A percentile compares a stretch with the other conserved stretches of the same genome.
These are phyloP conservation scores for Cnidoscolus chayamansa DNA, from an alignment of 441 rosid species.

Conservation along the genomic window DNA sequence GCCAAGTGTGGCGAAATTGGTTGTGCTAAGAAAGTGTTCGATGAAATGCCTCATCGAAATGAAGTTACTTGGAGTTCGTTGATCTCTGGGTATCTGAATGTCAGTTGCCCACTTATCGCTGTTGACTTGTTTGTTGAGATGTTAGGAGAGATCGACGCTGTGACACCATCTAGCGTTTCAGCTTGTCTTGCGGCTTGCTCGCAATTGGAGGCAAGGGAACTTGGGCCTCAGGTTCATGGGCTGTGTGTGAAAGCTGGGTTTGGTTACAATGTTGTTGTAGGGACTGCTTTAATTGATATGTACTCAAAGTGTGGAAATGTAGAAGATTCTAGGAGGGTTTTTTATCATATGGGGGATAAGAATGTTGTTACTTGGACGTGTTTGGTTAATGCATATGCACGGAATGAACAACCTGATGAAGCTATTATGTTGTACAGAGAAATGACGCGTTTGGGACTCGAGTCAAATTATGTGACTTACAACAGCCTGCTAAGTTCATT, in stretches of 20 bases:
- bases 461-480: constrained; percentile 27
- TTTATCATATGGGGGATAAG: constrained; percentile 25
- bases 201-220: constrained; percentile 23
- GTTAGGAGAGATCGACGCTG: constrained; percentile 16
- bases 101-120: constrained; percentile 34
- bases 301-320: constrained; percentile 30
- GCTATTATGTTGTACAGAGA: constrained; percentile 33
- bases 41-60: constrained; percentile 45
- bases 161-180: constrained; percentile 23
- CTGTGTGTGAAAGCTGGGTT: constrained; percentile 33
- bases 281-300: constrained; percentile 36
- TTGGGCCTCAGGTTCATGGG: constrained; percentile 36
- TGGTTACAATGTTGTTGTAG: constrained; percentile 35
- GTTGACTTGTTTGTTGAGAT: constrained; percentile 37
- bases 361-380: constrained; percentile 36
- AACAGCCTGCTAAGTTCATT: constrained; percentile 37
- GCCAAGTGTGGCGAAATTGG: constrained; percentile 20
- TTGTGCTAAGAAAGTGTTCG: constrained; percentile 38
- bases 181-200: constrained; percentile 29
- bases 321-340: constrained; percentile 27
- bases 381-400: constrained; percentile 34
- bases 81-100: constrained; percentile 40
- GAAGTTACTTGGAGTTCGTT: constrained; percentile 64
- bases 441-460: constrained; percentile 26
- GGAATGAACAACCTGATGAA: constrained; percentile 25